Base-by-base conservation (phyloP, 345 rosid genomes). In the Pseudoturritis turrita region DNA sequence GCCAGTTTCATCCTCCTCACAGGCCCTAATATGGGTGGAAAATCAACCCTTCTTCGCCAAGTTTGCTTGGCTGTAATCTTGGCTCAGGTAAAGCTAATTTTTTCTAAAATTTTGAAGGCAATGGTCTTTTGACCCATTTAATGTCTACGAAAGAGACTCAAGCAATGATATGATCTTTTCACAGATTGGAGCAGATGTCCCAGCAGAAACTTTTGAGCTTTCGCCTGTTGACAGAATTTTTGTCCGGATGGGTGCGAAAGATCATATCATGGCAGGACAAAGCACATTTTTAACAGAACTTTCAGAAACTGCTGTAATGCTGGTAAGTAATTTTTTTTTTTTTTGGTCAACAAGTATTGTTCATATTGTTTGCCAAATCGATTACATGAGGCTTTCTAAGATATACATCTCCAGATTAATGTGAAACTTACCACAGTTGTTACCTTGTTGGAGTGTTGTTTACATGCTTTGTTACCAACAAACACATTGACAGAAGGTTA, bases 21-120 rank as follows among this genome's bases (percentile, higher is more conserved):
- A 17, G 99, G 98, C 80, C 99, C 99, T 59, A 95, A 95, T 76
- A 95, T 95, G 97, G 98, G 99, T 73, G 99, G 98, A 69, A 95
- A 95, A 79, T 95, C 99, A 58, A 95, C 98, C 59, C 93, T 95
- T 76, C 96, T 95, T 73, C 99, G 98, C 35, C 99, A 95, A 86
- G 92, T 91, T 76, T 91, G 99, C 83, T 81, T 95, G 81, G 85
- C 96, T 65, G 87, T 88, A 62, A 87, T 95, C 79, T 77, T 95
- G 75, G 96, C 99, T 52, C 99, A 91, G 91, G 99, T 95, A 79
- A 77, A 31, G 7, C 47, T 71, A 63, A 33, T 37, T 23, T 13
- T 64, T 40, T 62, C 23, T 2, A 2, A 14, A 40, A 21, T 14
- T 49, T 59, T 44, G 36, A 28, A 55, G 21, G 39, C 70, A 29